A percentile compares a stretch with the other conserved stretches of the same genome.
These are phyloP conservation scores for Termitomyces sp. DNA, from an alignment of 768 basidiomycete species.

Conservation along the genomic window DNA sequence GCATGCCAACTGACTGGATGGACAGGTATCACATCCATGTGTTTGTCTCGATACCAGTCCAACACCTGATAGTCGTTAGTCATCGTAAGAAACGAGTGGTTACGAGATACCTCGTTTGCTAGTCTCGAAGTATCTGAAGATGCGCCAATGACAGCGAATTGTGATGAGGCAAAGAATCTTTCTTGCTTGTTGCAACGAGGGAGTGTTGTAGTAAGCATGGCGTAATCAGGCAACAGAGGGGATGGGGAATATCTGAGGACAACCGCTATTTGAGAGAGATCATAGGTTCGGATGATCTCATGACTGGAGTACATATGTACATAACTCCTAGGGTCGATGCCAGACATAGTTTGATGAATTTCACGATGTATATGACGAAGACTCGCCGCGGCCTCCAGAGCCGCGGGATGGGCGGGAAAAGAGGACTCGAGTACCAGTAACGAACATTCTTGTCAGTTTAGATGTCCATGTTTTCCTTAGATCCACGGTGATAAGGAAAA, in stretches of 20 bases:
- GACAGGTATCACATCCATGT: constrained; percentile 19
- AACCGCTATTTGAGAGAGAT: background rate
- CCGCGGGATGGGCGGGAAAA: constrained; percentile 8
- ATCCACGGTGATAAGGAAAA: constrained; percentile 13
- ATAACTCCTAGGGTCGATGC: constrained; percentile 8
- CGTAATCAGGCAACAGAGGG: background rate
- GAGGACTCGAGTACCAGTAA: background rate
- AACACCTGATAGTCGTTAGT: constrained; percentile 13
- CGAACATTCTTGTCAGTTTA: background rate
- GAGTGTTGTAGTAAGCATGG: constrained; percentile 6
- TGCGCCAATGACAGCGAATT: constrained; percentile 20
- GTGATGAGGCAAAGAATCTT: constrained; percentile 17
- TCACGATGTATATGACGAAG: background rate
- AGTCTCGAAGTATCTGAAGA: constrained; percentile 16
- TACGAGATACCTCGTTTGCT: constrained; percentile 14
- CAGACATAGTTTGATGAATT: constrained; percentile 11
- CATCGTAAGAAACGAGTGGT: background rate
- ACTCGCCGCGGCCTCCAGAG: constrained; percentile 5
- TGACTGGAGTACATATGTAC: background rate
- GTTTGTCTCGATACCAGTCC: constrained; percentile 18
- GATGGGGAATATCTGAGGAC: background rate
- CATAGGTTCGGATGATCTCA: constrained; percentile 9
- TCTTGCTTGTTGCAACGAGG: constrained; percentile 12
- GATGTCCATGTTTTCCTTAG: background rate
- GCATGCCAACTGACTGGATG: constrained; percentile 13